Evolutionary conservation across 2,329 filamentous ascomycete genomes (phyloP), one percentile per base, ranked within the genome.

Genomic region (Sporothrix euskadiensis): DNA sequence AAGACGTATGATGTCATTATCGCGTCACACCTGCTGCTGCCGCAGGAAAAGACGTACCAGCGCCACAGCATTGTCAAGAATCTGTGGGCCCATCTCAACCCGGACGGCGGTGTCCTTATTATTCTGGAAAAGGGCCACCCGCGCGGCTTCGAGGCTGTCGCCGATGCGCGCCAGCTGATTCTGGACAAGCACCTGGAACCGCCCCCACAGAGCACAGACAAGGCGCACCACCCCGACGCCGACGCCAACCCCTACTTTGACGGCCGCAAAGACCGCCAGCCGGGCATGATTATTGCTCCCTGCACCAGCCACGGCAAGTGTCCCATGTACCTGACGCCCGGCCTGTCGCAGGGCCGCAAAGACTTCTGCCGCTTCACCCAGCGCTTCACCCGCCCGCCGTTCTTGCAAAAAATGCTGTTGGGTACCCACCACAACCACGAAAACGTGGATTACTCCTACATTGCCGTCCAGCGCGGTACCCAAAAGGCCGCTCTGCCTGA

Each of bases 301-400:
- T 99, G 96, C 83, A 98, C 96, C 0, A 98, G 94, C 81, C 96
- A 99, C 81, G 85, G 86, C 9, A 86, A 87, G 73, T 99, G 96
- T 77, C 96, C 96, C 0, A 97, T 99, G 92, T 98, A 97, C 80
- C 84, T 87, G 26, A 85, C 86, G 0, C 87, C 91, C 0, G 94
- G 94, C 0, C 85, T 91, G 71, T 89, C 88, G 71, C 84, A 84
- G 39, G 93, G 94, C 6, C 89, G 95, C 72, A 94, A 94, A 78
- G 94, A 98, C 79, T 96, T 91, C 79, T 99, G 96, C 81, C 92
- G 92, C 81, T 98, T 99, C 81, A 88, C 86, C 75, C 96, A 99
- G 83, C 90, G 96, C 65, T 98, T 93, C 80, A 91, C 94, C 69
- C 90, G 94, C 0, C 96, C 96, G 0, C 84, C 85, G 0, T 98